phyloP scores from a whole-genome alignment of 495 filamentous ascomycete species.

The Penicillium longicatenatum region DNA sequence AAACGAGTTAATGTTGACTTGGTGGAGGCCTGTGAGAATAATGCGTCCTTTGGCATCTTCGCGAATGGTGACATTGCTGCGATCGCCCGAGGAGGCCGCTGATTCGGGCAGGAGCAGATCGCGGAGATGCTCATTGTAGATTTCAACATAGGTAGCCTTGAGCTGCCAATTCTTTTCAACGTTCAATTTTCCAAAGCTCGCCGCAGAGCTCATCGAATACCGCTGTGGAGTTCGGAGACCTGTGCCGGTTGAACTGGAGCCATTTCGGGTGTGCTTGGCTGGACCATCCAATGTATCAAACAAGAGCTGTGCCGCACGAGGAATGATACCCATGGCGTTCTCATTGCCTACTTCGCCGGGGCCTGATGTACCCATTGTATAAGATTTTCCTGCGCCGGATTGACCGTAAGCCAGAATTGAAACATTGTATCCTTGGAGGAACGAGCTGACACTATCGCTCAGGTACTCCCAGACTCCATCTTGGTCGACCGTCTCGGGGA shows the following conservation, averaged over 20 bases:
- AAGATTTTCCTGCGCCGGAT: conserved; percentile 99
- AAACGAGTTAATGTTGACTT: conserved; percentile 87
- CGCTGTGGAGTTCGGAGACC: conserved; percentile 80
- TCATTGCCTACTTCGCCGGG: conserved; percentile 76
- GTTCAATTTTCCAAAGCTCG: conserved; percentile 49
- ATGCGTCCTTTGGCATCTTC: conserved; percentile 97
- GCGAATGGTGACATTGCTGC: conserved; percentile 77
- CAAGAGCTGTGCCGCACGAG: conserved; percentile 81
- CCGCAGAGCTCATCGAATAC: conserved; percentile 68
- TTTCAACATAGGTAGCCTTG: conserved; percentile 97
- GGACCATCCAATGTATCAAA: conserved; percentile 81
- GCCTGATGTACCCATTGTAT: conserved; percentile 97
- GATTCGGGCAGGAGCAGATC: conserved; percentile 86
- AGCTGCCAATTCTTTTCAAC: conserved; percentile 86
- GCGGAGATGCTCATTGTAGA: conserved; percentile 95
- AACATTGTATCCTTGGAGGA: conserved; percentile 97
- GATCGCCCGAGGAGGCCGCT: conserved; percentile 61
- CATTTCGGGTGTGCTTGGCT: conserved; percentile 50
- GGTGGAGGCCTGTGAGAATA: conserved; percentile 82
- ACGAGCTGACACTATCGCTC: conserved; percentile 84
- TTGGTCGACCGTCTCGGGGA: conserved; percentile 80
- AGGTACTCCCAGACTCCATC: conserved; percentile 96
- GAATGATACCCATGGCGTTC: conserved; percentile 86
- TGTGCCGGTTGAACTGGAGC: conserved; percentile 69
- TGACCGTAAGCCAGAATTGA: conserved; percentile 97